Base-by-base conservation (phyloP, 192 early-diverging fungal genomes). In the Linnemannia schmuckeri region DNA sequence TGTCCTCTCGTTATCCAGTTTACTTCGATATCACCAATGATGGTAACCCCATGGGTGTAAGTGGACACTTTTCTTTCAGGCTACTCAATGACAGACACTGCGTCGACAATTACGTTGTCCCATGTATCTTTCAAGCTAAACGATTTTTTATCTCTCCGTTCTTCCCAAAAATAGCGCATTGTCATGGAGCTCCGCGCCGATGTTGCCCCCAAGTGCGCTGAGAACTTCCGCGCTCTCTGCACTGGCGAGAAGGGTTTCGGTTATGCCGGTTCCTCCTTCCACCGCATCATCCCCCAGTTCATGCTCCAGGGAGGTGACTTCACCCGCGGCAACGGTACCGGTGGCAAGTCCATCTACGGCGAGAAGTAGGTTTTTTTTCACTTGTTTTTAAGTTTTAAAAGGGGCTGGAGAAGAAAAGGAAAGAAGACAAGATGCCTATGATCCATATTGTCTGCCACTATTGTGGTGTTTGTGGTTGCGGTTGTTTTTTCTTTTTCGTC, bases 151-250 rank as follows among this genome's bases (percentile, higher is more conserved):
- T 40, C 17, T 33, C 35, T 70, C 6, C 49, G 20, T 22, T 20
- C 49, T 20, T 52, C 49, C 18, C 49, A 22, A 52, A 52, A 74
- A 74, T 83, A 92, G 91, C 88, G 89, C 76, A 90, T 92, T 72
- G 85, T 88, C 47, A 93, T 96, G 92, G 94, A 96, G 85, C 90
- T 96, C 82, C 85, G 88, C 74, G 80, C 81, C 61, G 93, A 96
- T 82, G 91, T 94, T 82, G 90, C 90, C 76, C 95, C 95, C 87
- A 93, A 91, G 89, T 94, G 93, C 40, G 97, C 97, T 83, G 97
- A 99, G 91, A 99, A 99, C 96, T 99, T 99, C 93, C 95, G 97
- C 68, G 96, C 95, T 81, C 94, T 99, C 88, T 99, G 98, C 93
- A 99, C 98, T 84, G 96, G 97, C 79, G 98, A 99, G 88, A 94